Evolutionary conservation across 1,139 yeast genomes (phyloP), one percentile per base, ranked within the genome.

Genomic region (Yamadazyma epiphylla): DNA sequence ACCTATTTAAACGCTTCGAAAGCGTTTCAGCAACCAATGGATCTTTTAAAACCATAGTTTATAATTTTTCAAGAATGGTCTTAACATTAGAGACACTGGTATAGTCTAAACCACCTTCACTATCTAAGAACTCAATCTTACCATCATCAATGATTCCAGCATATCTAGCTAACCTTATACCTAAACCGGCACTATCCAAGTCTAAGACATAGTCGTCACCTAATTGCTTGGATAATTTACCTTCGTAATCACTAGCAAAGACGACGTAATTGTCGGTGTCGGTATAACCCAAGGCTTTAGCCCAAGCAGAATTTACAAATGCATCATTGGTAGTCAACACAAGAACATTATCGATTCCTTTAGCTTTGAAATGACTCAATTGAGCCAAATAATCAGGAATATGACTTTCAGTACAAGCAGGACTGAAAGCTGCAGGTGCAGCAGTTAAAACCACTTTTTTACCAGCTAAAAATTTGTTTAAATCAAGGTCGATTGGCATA

Each of bases 361-460:
- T 81, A 31, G 66, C 61, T 58, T 75, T 70, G 45, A 82, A 68
- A 34, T 78, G 73, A 8, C 54, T 54, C 31, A 72, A 49, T 32
- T 74, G 62, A 32, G 64, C 56, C 38, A 87, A 60, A 59, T 69
- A 85, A 12, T 79, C 85, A 16, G 96, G 96, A 43, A 87, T 76
- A 58, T 88, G 95, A 45, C 71, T 65, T 42, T 77, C 84, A 22
- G 91, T 77, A 62, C 95, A 87, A 5, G 94, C 79, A 43, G 95
- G 95, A 22, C 95, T 84, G 70, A 86, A 87, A 15, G 96, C 95
- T 42, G 94, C 95, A 39, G 95, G 95, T 16, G 85, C 94, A 35
- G 86, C 74, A 24, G 89, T 86, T 46, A 86, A 67, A 25, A 84
- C 77, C 27, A 84, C 71, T 43, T 70, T 74, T 55, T 71, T 71